These are phyloP conservation scores for Lasiodiplodia hormozganensis DNA, from an alignment of 2,329 filamentous ascomycete species.

Conservation along the genomic window DNA sequence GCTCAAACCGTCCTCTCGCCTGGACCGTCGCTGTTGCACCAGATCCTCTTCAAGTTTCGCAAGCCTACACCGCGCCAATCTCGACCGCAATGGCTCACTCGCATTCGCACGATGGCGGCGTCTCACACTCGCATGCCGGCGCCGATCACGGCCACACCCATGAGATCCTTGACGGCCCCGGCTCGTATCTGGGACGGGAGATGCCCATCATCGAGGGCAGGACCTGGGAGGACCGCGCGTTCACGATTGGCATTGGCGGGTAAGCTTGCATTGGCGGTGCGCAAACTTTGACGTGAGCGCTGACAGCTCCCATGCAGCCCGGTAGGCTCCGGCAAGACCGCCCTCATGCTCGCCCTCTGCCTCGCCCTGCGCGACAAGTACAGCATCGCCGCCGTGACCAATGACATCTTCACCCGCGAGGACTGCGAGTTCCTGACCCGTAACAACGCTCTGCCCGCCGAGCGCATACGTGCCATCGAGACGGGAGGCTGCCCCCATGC, in stretches of 20 bases:
- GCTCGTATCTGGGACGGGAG: slow-evolving; percentile 86
- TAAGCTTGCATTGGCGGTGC: slow-evolving; percentile 52
- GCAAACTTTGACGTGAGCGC: slow-evolving; percentile 68
- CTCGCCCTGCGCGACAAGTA: slow-evolving; percentile 79
- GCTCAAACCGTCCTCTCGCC: background rate
- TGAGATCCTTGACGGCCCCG: slow-evolving; percentile 92
- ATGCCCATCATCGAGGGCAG: slow-evolving; percentile 92
- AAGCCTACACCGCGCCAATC: background rate
- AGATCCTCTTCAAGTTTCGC: background rate
- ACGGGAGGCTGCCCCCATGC: slow-evolving; percentile 97
- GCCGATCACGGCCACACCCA: slow-evolving; percentile 91
- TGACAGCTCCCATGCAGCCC: slow-evolving; percentile 79
- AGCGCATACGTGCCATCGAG: slow-evolving; percentile 92
- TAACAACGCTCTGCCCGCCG: slow-evolving; percentile 79
- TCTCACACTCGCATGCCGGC: slow-evolving; percentile 51
- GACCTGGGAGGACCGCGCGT: slow-evolving; percentile 86
- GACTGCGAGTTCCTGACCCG: slow-evolving; percentile 97
- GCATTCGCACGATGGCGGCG: slow-evolving; percentile 59
- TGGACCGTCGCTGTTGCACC: background rate
- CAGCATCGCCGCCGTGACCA: slow-evolving; percentile 93
- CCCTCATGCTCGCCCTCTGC: slow-evolving; percentile 93
- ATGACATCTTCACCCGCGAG: slow-evolving; percentile 98
- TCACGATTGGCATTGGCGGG: slow-evolving; percentile 98
- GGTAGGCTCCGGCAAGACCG: slow-evolving; percentile 96
- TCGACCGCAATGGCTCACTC: slow-evolving; percentile 43